Conservation (phyloP, 768 basidiomycete species). For the Dentipellis sp. region DNA sequence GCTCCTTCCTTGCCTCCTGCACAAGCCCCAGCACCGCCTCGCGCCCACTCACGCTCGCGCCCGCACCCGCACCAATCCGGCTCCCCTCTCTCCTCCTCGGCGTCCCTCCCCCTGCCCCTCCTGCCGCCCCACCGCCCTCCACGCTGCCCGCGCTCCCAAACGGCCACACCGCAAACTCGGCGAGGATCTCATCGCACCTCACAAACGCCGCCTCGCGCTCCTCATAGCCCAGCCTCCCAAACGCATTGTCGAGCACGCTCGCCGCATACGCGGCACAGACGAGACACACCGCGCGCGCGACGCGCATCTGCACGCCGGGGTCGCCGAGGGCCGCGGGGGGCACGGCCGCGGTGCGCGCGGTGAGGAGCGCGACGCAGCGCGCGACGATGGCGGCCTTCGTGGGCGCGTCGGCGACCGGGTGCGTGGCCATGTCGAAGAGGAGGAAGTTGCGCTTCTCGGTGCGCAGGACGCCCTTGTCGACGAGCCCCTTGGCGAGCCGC, state of each 20-base stretch:
- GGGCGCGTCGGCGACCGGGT: constrained; percentile 90
- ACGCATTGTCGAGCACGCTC: constrained; percentile 91
- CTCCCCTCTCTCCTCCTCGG: constrained; percentile 27
- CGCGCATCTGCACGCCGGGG: constrained; percentile 74
- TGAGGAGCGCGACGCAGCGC: constrained; percentile 71
- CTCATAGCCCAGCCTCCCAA: constrained; percentile 83
- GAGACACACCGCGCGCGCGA: constrained; percentile 72
- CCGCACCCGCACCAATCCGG: constrained; percentile 49
- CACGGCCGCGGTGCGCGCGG: constrained; percentile 72
- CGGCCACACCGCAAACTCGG: constrained; percentile 88
- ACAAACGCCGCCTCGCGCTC: constrained; percentile 90
- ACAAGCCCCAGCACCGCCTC: constrained; percentile 70
- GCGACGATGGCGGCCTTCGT: constrained; percentile 80
- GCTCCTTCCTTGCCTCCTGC: constrained; percentile 65
- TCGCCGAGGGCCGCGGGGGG: constrained; percentile 67
- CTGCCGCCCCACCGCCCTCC: constrained; percentile 15
- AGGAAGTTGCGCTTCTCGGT: constrained; percentile 99
- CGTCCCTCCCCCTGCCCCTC: constrained; percentile 7
- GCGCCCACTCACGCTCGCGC: constrained; percentile 35
- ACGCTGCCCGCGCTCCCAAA: too few species aligned
- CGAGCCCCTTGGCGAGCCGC: constrained; percentile 91
- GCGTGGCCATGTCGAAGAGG: constrained; percentile 99
- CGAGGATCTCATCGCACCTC: constrained; percentile 88
- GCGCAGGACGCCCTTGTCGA: constrained; percentile 97
- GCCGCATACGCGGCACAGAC: constrained; percentile 92